Evolutionary conservation across 495 filamentous ascomycete genomes (phyloP).

Genomic region (Tuber borchii): DNA sequence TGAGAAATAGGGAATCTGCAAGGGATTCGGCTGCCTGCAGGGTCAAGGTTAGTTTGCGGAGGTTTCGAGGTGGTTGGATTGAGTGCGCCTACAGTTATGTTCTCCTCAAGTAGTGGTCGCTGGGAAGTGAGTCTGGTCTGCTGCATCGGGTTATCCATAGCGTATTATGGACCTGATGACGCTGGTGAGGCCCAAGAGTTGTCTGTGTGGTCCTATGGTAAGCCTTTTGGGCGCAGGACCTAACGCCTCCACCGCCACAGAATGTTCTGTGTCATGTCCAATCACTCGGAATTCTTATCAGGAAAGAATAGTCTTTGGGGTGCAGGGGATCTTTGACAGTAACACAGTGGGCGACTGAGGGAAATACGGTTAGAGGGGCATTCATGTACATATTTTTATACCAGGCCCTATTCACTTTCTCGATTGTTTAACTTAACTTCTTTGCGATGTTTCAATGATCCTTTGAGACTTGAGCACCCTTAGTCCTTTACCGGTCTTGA

Average conservation of each 20-base stretch:
- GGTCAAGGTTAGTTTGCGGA: neutral
- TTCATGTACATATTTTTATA: neutral
- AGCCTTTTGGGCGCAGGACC: neutral
- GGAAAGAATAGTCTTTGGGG: neutral
- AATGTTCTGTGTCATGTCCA: neutral
- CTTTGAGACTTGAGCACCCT: neutral
- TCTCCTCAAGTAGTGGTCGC: neutral
- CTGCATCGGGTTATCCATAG: neutral
- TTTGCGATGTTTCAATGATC: neutral
- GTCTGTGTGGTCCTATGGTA: neutral
- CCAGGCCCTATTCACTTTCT: neutral
- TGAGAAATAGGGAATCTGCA: slow-evolving; percentile 44
- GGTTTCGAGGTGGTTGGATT: neutral
- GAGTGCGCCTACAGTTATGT: neutral
- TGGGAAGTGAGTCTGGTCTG: neutral
- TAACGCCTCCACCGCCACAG: neutral
- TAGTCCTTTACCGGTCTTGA: neutral
- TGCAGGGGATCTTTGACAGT: too few species aligned
- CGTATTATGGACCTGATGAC: neutral
- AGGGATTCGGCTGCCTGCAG: slow-evolving; percentile 30
- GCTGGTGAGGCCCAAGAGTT: neutral
- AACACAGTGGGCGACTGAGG: neutral
- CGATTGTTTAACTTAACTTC: neutral
- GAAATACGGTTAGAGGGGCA: neutral
- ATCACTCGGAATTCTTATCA: neutral